Conservation (phyloP, 331 rosid species). For the Arachis monticola region DNA sequence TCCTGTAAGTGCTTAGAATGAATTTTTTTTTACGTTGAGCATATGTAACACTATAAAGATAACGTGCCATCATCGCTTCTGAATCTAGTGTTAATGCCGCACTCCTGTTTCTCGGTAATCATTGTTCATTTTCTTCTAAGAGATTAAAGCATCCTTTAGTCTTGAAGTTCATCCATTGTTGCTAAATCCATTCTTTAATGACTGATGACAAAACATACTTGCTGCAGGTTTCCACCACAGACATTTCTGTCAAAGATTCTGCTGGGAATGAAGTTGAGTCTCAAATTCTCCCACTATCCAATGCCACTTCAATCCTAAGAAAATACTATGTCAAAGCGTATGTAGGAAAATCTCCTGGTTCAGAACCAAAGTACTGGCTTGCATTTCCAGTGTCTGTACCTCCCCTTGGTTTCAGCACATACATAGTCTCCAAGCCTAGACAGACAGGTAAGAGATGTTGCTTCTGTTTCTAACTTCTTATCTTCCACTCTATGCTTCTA, state of each 20-base stretch:
- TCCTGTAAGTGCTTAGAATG: constrained; percentile 58
- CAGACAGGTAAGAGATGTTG: constrained; percentile 49
- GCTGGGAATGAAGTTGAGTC: constrained; percentile 72
- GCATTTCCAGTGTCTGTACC: constrained; percentile 79
- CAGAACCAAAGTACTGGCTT: constrained; percentile 65
- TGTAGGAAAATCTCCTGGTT: constrained; percentile 53
- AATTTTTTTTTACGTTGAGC: constrained; percentile 10
- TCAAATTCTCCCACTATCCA: constrained; percentile 70
- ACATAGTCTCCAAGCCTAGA: constrained; percentile 62
- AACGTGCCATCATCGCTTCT: constrained; percentile 5
- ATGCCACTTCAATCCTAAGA: constrained; percentile 55
- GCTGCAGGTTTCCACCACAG: constrained; percentile 60
- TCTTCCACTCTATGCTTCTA: not conserved
- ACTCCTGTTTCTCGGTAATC: constrained; percentile 21
- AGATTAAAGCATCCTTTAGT: constrained; percentile 5
- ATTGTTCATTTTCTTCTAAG: constrained; percentile 36
- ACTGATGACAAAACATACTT: constrained; percentile 37
- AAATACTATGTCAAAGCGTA: constrained; percentile 59
- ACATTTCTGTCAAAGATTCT: constrained; percentile 66
- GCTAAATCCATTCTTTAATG: constrained; percentile 26
- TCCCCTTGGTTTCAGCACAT: constrained; percentile 88
- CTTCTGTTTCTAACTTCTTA: constrained; percentile 21
- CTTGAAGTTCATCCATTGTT: constrained; percentile 22
- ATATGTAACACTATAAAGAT: not conserved
- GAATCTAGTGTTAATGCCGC: constrained; percentile 14